Evolutionary conservation across 371 early-diverging fungal genomes (phyloP).

Genomic region (Choanephora cucurbitarum): DNA sequence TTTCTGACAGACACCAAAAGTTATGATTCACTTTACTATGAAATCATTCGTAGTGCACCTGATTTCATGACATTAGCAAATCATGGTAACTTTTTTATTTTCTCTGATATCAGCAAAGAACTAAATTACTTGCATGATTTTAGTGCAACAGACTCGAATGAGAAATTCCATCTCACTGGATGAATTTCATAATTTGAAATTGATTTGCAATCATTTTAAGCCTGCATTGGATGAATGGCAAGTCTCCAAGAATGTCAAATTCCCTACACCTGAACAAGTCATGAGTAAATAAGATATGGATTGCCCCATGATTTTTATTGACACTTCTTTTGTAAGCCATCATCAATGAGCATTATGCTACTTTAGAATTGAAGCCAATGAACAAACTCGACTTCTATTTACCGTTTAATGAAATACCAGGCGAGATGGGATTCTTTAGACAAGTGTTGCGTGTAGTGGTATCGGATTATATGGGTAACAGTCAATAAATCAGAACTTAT

Average conservation of each 20-base stretch:
- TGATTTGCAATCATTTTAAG: slow-evolving; percentile 46
- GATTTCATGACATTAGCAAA: slow-evolving; percentile 43
- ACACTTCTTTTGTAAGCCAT: slow-evolving; percentile 10
- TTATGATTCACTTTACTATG: slow-evolving; percentile 56
- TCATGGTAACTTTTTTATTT: no score
- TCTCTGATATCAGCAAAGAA: no score
- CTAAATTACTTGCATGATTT: no score
- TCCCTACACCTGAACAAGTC: slow-evolving; percentile 43
- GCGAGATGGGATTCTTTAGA: slow-evolving; percentile 54
- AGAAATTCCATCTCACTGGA: slow-evolving; percentile 12
- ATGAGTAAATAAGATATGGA: slow-evolving; percentile 23
- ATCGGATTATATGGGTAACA: slow-evolving; percentile 36
- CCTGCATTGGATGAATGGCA: slow-evolving; percentile 47
- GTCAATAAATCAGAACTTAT: background rate
- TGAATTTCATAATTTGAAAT: slow-evolving; percentile 35
- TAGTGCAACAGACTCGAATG: background rate
- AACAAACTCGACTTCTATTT: slow-evolving; percentile 29
- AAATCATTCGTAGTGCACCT: slow-evolving; percentile 51
- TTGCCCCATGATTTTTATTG: background rate
- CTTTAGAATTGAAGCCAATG: slow-evolving; percentile 24
- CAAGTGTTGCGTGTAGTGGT: slow-evolving; percentile 50
- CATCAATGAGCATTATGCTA: slow-evolving; percentile 33
- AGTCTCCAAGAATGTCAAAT: slow-evolving; percentile 23
- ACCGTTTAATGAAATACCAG: slow-evolving; percentile 53
- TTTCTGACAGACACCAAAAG: slow-evolving; percentile 55